Conservation (phyloP, 1,284 basidiomycete species). For the Cryptococcus sp. region DNA sequence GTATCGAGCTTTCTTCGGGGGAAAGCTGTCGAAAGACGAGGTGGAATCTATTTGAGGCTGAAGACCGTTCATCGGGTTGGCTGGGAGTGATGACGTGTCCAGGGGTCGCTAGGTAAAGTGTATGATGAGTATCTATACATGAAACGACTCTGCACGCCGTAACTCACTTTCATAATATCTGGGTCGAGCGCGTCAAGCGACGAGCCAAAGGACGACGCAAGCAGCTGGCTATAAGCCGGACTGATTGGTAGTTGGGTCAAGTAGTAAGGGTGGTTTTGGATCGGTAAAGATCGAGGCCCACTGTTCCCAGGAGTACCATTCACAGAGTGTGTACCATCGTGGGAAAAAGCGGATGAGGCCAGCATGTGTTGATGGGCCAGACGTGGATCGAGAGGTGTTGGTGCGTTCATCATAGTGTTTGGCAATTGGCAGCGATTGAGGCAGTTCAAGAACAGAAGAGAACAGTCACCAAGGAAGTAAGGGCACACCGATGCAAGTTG, state of each 20-base stretch:
- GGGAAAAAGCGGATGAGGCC: slow-evolving; percentile 8
- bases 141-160: slow-evolving; percentile 1
- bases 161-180: slow-evolving; percentile 45
- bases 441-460: background rate
- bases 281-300: slow-evolving; percentile 3
- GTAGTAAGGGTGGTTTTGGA: slow-evolving; percentile 8
- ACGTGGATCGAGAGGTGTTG: slow-evolving; percentile 2
- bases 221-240: slow-evolving; percentile 21
- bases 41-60: slow-evolving; percentile 27
- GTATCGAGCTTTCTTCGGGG: slow-evolving; percentile 78
- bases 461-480: background rate
- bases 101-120: slow-evolving; percentile 57
- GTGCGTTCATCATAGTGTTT: background rate
- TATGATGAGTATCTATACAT: slow-evolving; percentile 49
- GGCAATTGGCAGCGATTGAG: background rate
- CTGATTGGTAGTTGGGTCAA: slow-evolving; percentile 9
- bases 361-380: slow-evolving; percentile 3
- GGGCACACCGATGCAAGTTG: background rate
- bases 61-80: slow-evolving; percentile 33
- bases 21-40: slow-evolving; percentile 71
- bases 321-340: background rate
- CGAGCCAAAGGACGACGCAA: slow-evolving; percentile 18
- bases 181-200: slow-evolving; percentile 27
- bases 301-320: slow-evolving; percentile 7
- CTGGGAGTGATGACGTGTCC: slow-evolving; percentile 56